Evolutionary conservation across 148 eudicot genomes (phyloP), one percentile per base, ranked within the genome.

Genomic region (Simmondsia chinensis): DNA sequence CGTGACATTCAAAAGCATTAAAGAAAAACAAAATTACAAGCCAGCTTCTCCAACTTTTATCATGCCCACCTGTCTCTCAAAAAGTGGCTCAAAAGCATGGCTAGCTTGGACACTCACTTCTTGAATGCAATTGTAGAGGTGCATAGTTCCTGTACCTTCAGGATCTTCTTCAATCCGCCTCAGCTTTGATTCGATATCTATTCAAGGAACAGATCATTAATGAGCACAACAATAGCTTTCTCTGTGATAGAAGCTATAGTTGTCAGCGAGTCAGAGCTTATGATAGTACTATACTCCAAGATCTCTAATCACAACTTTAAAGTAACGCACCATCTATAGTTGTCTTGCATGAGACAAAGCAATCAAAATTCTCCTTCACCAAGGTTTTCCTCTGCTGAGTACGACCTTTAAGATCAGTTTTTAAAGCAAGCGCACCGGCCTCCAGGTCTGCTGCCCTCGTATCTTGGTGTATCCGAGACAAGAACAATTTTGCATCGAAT

Each of bases 351-450:
- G 96, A 83, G 27, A 93, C 99, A 58, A 93, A 86, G 69, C 94
- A 86, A 70, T 82, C 95, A 71, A 93, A 93, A 61, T 93, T 93
- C 52, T 86, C 99, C 65, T 93, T 89, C 60, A 93, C 99, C 71
- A 93, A 59, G 65, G 75, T 83, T 62, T 87, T 86, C 52, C 71
- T 86, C 67, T 86, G 94, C 50, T 80, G 85, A 25, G 94, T 86
- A 40, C 95, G 83, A 12, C 99, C 95, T 68, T 77, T 67, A 25
- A 85, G 88, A 56, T 91, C 99, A 46, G 76, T 74, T 70, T 91
- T 91, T 56, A 91, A 66, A 29, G 86, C 83, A 56, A 79, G 60
- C 20, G 83, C 85, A 43, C 95, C 99, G 60, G 94, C 74, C 63
- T 91, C 99, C 51, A 91, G 69, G 33, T 91, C 94, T 28, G 88